These are phyloP conservation scores for Lophiostoma macrostomum DNA, from an alignment of 495 filamentous ascomycete species.

Conservation along the genomic window DNA sequence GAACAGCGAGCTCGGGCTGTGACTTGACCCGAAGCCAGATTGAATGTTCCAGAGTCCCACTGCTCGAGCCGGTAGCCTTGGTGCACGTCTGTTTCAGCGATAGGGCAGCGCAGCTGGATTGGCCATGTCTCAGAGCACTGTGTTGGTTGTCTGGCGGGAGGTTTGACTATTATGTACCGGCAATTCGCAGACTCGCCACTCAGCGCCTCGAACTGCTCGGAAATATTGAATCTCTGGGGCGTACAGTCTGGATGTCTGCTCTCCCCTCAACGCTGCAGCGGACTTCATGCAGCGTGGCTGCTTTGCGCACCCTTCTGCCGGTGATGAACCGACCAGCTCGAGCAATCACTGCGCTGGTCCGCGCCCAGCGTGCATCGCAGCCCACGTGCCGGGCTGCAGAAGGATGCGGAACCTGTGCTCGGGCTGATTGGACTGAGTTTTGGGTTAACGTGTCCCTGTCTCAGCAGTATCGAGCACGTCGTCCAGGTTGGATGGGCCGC, in stretches of 20 bases:
- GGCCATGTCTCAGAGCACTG: constrained; percentile 26
- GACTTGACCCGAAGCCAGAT: neutral
- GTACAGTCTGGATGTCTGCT: neutral
- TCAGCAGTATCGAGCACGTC: constrained; percentile 9
- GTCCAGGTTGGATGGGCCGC: too few relatives aligned
- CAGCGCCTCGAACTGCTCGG: constrained; percentile 1
- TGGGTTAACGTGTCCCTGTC: constrained; percentile 2
- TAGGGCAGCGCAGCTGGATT: constrained; percentile 5
- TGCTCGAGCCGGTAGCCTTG: constrained; percentile 6
- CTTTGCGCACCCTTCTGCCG: constrained; percentile 14
- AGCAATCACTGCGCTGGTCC: too few relatives aligned
- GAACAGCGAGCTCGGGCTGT: neutral
- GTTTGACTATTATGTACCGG: constrained; percentile 11
- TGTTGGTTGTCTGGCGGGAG: constrained; percentile 10
- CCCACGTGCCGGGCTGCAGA: constrained; percentile 10
- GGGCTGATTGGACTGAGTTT: constrained; percentile 9
- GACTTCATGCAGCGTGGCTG: neutral
- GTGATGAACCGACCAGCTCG: neutral
- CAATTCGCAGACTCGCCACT: constrained; percentile 10
- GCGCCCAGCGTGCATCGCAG: neutral
- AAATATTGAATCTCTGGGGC: neutral
- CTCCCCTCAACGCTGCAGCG: constrained; percentile 2
- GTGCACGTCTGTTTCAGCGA: constrained; percentile 22
- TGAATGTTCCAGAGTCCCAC: neutral
- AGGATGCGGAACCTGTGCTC: constrained; percentile 14